Evolutionary conservation across 2,329 filamentous ascomycete genomes (phyloP).

Genomic region (Beauveria sp.): DNA sequence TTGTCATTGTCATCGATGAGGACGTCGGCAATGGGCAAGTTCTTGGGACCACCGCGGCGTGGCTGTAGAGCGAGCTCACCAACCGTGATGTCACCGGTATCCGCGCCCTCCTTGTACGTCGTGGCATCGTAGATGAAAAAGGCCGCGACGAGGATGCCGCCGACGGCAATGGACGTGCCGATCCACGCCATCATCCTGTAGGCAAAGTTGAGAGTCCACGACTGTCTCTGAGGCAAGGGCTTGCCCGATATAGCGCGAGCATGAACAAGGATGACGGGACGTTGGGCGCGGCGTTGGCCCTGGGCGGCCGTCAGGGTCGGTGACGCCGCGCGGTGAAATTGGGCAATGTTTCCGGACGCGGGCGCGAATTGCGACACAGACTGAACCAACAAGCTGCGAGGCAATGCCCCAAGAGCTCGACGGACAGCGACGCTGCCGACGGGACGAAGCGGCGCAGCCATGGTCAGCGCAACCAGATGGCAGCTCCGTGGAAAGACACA

Average conservation of each 20-base stretch:
- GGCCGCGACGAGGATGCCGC: constrained; percentile 61
- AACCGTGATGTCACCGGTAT: constrained; percentile 68
- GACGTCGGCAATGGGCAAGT: constrained; percentile 81
- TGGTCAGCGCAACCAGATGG: background rate
- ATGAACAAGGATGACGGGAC: constrained; percentile 17
- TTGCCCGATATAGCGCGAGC: constrained; percentile 42
- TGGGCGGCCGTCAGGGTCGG: background rate
- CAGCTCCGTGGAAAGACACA: background rate
- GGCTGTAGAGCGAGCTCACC: constrained; percentile 77
- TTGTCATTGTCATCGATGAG: constrained; percentile 84
- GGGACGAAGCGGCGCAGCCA: constrained; percentile 8
- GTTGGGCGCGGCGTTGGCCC: background rate
- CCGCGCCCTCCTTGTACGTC: constrained; percentile 71
- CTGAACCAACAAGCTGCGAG: constrained; percentile 46
- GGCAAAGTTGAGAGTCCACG: constrained; percentile 46
- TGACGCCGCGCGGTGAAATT: background rate
- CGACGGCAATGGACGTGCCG: constrained; percentile 67
- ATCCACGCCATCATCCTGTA: constrained; percentile 55
- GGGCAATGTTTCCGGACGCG: background rate
- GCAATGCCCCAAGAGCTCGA: background rate
- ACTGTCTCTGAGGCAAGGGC: constrained; percentile 41
- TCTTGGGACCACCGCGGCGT: constrained; percentile 81
- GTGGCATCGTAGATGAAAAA: constrained; percentile 94
- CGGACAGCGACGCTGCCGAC: background rate
- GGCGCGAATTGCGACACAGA: constrained; percentile 40